Evolutionary conservation across 805 yeast species (phyloP), one percentile per base, ranked within the genome.

Genomic region (Cyberlindnera xylosilytica): DNA sequence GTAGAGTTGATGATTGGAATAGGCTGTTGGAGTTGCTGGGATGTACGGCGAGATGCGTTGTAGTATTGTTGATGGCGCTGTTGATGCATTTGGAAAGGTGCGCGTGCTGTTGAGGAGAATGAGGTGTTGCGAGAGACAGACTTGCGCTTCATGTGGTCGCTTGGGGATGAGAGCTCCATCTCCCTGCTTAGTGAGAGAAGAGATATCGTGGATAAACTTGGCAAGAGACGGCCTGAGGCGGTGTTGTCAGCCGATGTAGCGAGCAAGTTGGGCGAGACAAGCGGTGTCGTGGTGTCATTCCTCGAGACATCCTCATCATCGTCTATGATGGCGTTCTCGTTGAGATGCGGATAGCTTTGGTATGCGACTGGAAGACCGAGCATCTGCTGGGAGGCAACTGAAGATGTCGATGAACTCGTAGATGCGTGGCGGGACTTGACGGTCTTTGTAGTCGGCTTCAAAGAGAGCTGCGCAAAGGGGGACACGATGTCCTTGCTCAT

Each of bases 201-300:
- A 1, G 61, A 57, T 2, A 57, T 57, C 10, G 60, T 53, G 4
- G 55, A 50, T 4, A 54, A 35, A 9, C 50, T 46, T 3, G 55
- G 55, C 1, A 55, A 36, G 18, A 57, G 32, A 12, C 35, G 39
- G 9, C 51, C 49, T 8, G 32, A 23, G 2, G 31, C 40, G 17
- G 44, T 42, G 2, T 45, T 42, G 1, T 45, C 58, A 3, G 41
- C 49, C 0, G 57, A 52, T 2, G 60, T 55, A 0, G 61, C 60
- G n/a, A 52, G 15, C 13, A 54, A 35, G 11, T 40, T 47, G 6
- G 61, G 61, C 2, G 59, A 54, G 2, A 41, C 49, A 5, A 50
- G n/a, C 9, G 41, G 33, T 6, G 41, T 23, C 4, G 37, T n/a
- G 12, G 37, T n/a, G 12, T 31, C 36, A 19, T 38, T 29, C 11